Evolutionary conservation across 257 asterid genomes (phyloP).

Genomic region (Mitragyna speciosa): DNA sequence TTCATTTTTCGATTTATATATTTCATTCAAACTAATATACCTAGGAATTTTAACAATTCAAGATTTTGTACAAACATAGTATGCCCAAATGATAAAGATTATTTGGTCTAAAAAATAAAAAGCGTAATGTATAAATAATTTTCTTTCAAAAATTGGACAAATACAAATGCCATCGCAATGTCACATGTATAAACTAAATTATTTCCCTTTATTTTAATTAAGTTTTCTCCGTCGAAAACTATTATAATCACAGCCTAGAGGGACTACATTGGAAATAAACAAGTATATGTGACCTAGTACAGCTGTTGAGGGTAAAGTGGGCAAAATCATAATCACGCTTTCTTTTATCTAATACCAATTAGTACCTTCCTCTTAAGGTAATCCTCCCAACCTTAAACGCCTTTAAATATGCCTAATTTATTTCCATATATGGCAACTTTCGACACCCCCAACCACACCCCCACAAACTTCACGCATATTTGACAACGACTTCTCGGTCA

Average conservation of each 20-base stretch:
- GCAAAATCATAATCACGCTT: constrained; percentile 3
- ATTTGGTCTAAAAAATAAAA: no score
- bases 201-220: not conserved
- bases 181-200: no score
- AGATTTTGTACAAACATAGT: no score
- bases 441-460: not conserved
- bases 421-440: constrained; percentile 31
- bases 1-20: no score
- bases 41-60: no score
- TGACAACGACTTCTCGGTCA: constrained; percentile 1
- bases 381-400: constrained; percentile 27
- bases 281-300: not conserved
- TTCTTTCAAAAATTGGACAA: no score
- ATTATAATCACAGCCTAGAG: not conserved
- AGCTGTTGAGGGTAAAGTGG: not conserved
- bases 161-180: not conserved
- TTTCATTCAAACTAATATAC: no score
- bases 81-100: no score
- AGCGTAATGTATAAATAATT: no score
- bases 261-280: not conserved
- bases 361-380: constrained; percentile 34
- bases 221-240: not conserved
- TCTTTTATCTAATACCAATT: not conserved
- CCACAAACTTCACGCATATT: not conserved
- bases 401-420: constrained; percentile 17